Percentiles rank a stretch among this genome's conserved stretches.
These are phyloP conservation scores for Oldenlandia corymbosa DNA, from an alignment of 257 asterid species.

Conservation along the genomic window DNA sequence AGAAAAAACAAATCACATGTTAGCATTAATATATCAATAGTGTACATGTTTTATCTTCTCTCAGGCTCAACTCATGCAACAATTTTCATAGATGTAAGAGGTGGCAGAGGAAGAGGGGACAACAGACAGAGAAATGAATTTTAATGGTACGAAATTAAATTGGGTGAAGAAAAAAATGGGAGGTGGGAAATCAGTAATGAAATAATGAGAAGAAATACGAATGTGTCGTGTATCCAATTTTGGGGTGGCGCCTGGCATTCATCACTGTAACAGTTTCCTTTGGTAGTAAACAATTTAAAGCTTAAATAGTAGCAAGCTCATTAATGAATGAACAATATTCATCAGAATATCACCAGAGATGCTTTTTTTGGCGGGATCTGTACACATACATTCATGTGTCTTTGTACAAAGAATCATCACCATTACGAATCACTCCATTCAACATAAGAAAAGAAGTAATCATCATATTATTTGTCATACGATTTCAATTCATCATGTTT, in stretches of 20 bases:
- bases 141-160: constrained; percentile 2
- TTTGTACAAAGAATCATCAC: too few relatives aligned
- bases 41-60: too few relatives aligned
- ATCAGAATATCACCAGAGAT: too few relatives aligned
- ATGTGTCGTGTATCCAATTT: constrained; percentile 14
- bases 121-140: not conserved
- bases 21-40: constrained; percentile 6
- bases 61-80: constrained; percentile 6
- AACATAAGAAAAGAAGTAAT: too few relatives aligned
- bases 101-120: not conserved
- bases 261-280: constrained; percentile 32
- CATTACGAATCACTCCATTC: too few relatives aligned
- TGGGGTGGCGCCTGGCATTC: constrained; percentile 22
- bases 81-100: not conserved
- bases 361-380: not conserved
- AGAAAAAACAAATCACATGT: too few relatives aligned
- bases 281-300: constrained; percentile 34
- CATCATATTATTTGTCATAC: too few relatives aligned
- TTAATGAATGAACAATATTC: too few relatives aligned
- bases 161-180: not conserved
- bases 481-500: too few relatives aligned
- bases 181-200: not conserved
- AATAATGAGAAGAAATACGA: not conserved
- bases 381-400: too few relatives aligned
- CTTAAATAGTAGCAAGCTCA: constrained; percentile 12